Conservation (phyloP, 352 stramenopile genomes). For the Peronospora farinosa region DNA sequence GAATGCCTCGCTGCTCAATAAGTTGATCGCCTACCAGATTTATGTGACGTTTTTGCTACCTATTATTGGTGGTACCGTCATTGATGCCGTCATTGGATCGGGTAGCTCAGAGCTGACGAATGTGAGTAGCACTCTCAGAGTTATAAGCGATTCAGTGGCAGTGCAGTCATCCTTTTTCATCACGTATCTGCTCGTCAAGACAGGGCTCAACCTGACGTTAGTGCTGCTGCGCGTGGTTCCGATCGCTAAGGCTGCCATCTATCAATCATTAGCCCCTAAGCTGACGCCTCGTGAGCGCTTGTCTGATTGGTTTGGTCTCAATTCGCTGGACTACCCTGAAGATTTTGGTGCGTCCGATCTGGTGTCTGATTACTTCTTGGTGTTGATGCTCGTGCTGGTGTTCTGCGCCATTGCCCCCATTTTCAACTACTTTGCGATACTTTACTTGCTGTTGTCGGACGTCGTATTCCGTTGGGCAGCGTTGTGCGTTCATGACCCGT, state of each 20-base stretch:
- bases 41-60: slow-evolving; percentile 77
- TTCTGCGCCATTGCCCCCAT: slow-evolving; percentile 74
- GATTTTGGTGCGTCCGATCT: slow-evolving; percentile 53
- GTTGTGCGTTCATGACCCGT: slow-evolving; percentile 68
- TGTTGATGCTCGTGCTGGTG: slow-evolving; percentile 70
- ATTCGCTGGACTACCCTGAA: slow-evolving; percentile 48
- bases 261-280: slow-evolving; percentile 68
- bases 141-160: slow-evolving; percentile 57
- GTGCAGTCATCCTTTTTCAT: slow-evolving; percentile 80
- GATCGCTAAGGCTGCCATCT: slow-evolving; percentile 73
- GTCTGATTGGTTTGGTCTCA: slow-evolving; percentile 63
- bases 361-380: slow-evolving; percentile 63
- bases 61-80: slow-evolving; percentile 77
- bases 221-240: slow-evolving; percentile 66
- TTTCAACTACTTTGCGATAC: slow-evolving; percentile 67
- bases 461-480: slow-evolving; percentile 69
- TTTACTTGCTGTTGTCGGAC: slow-evolving; percentile 69
- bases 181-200: slow-evolving; percentile 75
- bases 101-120: slow-evolving; percentile 42
- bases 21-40: slow-evolving; percentile 77
- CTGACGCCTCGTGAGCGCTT: slow-evolving; percentile 67
- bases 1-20: slow-evolving; percentile 68
- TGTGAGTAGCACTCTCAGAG: slow-evolving; percentile 39
- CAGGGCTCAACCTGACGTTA: slow-evolving; percentile 56
- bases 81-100: slow-evolving; percentile 57